Percentiles rank a stretch among this genome's conserved stretches.
Conservation (phyloP, 2,329 filamentous ascomycete species). For the Amesomyces nigricolor region DNA sequence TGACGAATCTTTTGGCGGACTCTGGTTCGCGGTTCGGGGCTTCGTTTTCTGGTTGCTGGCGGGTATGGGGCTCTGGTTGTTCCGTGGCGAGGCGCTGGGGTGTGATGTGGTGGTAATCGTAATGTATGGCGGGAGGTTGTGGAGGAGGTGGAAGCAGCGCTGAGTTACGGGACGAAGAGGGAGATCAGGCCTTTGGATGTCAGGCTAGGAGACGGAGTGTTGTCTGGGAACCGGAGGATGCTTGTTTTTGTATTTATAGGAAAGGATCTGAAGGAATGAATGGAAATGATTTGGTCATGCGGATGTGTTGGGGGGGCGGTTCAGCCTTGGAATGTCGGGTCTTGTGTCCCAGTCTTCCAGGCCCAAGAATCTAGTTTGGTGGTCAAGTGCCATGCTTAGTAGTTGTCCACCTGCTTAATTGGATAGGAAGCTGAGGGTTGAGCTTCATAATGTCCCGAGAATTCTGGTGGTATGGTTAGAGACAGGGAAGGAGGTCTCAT, state of each 20-base stretch:
- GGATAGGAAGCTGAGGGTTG: no score
- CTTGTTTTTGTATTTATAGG: slow-evolving; percentile 13
- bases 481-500: no score
- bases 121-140: neutral
- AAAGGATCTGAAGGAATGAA: slow-evolving; percentile 13
- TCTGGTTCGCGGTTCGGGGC: neutral
- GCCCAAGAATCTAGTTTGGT: no score
- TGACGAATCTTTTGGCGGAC: slow-evolving; percentile 2
- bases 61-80: neutral
- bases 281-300: slow-evolving; percentile 11
- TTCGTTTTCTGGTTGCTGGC: neutral
- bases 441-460: no score
- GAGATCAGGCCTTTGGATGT: neutral
- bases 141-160: neutral
- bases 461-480: no score
- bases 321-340: neutral
- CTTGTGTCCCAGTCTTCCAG: no score
- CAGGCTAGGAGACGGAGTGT: neutral
- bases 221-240: neutral
- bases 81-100: slow-evolving; percentile 1
- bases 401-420: no score
- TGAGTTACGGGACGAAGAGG: neutral
- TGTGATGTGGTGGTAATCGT: slow-evolving; percentile 6
- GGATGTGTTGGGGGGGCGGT: neutral
- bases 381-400: no score